Base-by-base conservation (phyloP, 345 rosid genomes). In the Eucalyptus cloeziana region DNA sequence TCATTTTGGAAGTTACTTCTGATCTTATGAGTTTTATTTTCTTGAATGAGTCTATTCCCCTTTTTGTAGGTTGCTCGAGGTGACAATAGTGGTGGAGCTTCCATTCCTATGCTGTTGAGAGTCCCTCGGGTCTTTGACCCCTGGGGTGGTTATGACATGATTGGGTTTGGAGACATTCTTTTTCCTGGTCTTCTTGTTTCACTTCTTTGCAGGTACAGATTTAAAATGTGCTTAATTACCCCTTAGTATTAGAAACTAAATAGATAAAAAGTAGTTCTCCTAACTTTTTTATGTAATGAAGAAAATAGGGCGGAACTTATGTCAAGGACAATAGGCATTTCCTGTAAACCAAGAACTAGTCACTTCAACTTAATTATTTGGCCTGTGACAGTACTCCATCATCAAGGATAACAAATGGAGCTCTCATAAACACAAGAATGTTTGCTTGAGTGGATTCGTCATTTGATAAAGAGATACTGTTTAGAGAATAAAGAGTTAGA, bases 111-210 rank as follows among this genome's bases (percentile, higher is more conserved):
- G 99, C 96, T 98, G 88, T 92, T 97, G 90, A 96, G 96, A 92
- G 90, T 97, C 85, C 99, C 99, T 91, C 94, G 99, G 88, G 50
- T 95, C 88, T 85, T 89, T 89, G 97, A 98, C 89, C 99, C 99
- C 8, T 98, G 98, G 99, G 99, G 99, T 91, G 99, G 99, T 90
- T 94, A 98, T 93, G 94, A 97, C 92, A 98, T 98, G 99, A 95
- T 98, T 90, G 99, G 99, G 88, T 98, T 98, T 89, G 99, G 99
- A 37, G 99, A 98, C 91, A 96, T 97, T 92, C 98, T 97, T 86
- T 96, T 98, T 90, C 99, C 99, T 87, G 99, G 99, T 91, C 92
- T 98, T 95, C 97, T 98, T 49, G 91, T 97, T 90, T 94, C 94
- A 87, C 97, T 98, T 93, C n/a, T 96, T 80, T 92, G 81, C 90